These are phyloP conservation scores for Plantago ovata DNA, from an alignment of 257 asterid genomes.

Conservation along the genomic window DNA sequence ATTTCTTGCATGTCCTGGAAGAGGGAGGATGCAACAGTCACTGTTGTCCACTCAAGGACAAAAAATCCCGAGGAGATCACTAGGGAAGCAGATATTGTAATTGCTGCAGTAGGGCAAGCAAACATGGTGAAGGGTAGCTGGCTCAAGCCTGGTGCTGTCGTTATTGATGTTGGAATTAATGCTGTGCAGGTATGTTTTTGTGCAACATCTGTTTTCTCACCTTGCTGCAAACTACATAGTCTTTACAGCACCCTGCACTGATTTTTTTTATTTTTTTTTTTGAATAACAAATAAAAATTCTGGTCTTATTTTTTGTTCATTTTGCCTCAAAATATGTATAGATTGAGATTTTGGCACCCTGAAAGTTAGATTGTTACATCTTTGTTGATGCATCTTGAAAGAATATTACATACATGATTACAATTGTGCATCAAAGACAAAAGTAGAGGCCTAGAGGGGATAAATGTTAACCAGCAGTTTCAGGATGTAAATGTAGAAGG, in stretches of 20 bases:
- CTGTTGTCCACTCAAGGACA: constrained; percentile 82
- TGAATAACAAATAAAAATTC: no score
- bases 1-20: constrained; percentile 23
- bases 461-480: not conserved
- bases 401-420: not conserved
- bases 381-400: no score
- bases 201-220: not conserved
- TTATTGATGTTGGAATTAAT: constrained; percentile 88
- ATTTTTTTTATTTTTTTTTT: no score
- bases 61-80: constrained; percentile 70
- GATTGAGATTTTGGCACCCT: no score
- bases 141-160: constrained; percentile 88
- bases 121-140: constrained; percentile 95
- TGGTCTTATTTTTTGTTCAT: no score
- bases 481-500: not conserved
- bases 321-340: no score
- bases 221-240: no score
- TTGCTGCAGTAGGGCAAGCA: constrained; percentile 78
- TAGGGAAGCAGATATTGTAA: constrained; percentile 79
- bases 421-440: not conserved
- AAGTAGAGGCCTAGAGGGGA: not conserved
- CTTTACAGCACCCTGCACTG: no score
- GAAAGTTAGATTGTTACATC: no score
- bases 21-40: constrained; percentile 95
- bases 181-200: constrained; percentile 60